phyloP scores from a whole-genome alignment of 2,329 filamentous ascomycete genomes.

The Scytalidium lignicola region DNA sequence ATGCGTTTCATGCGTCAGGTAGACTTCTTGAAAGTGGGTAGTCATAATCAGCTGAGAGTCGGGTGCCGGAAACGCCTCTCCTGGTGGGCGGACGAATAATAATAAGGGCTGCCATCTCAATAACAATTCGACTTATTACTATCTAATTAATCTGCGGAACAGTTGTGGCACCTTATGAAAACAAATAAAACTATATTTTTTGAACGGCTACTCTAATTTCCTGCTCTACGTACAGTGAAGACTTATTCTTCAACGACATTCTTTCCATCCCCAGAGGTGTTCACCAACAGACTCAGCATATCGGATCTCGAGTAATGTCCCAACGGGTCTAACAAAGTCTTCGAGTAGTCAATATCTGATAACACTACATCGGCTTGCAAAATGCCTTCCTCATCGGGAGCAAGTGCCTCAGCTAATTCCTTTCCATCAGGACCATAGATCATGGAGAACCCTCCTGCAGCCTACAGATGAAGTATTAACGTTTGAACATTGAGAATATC shows the following conservation, averaged over 20 bases:
- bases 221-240: no score
- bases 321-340: slow-evolving; percentile 3
- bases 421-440: slow-evolving; percentile 27
- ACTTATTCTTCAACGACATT: not conserved
- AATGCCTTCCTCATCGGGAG: slow-evolving; percentile 27
- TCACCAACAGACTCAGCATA: slow-evolving; percentile 4
- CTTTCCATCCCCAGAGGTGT: not conserved
- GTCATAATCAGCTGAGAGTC: no score
- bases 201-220: no score
- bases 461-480: slow-evolving; percentile 9
- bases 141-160: no score
- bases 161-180: no score
- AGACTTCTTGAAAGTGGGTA: no score
- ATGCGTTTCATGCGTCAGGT: no score
- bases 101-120: no score
- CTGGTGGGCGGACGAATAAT: no score
- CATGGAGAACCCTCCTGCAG: slow-evolving; percentile 24
- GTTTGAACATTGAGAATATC: slow-evolving; percentile 2
- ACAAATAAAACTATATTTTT: no score
- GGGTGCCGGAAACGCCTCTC: no score
- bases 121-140: no score
- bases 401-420: slow-evolving; percentile 21
- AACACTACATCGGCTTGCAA: slow-evolving; percentile 34
- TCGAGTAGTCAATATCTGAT: not conserved
- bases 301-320: slow-evolving; percentile 7